Base-by-base conservation (phyloP, 805 yeast genomes). In the Geotrichum ghanense region DNA sequence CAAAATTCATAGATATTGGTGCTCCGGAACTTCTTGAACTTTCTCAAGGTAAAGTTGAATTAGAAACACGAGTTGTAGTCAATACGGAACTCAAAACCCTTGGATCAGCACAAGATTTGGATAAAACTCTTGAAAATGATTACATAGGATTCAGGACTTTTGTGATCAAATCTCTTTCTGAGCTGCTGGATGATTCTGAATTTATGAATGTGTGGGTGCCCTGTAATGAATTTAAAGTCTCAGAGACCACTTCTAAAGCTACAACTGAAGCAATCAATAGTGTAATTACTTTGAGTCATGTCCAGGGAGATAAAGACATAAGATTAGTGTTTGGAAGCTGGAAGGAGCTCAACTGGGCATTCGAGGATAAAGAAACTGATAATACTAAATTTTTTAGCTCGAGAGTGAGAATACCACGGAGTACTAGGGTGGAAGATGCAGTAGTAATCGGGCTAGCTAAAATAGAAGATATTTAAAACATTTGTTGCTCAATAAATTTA, bases 1-100 rank as follows among this genome's bases (percentile, higher is more conserved):
- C 96, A 3, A 79, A 78, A 55, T 84, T 70, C 56, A 83, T 88
- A 44, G 85, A 88, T 56, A 70, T 88, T 42, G 97, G 97, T 1
- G 73, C 70, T 48, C 66, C 68, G 1, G 65, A 74, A 46, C 71
- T 79, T n/a, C 54, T 88, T 25, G 81, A 81, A 58, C 69, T 88
- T 44, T 63, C 69, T 5, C 45, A 47, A n/a, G 75, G 74, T 52
- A 79, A 78, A 48, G 79, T 85, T 2, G 95, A 95, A 2, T 73
- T 77, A 0, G 79, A 83, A 54, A 86, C 83, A 14, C 69, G 95
- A 53, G 95, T 89, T 7, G 85, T 95, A 0, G 86, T 89, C 1
- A 86, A 89, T 56, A 51, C 78, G 7, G 68, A 76, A 41, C 74
- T 73, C 7, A 73, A 71, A 44, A 73, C 71, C 46, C 75, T 85